These are phyloP conservation scores for Apiospora rasikravindrae DNA, from an alignment of 2,329 filamentous ascomycete genomes.

Conservation along the genomic window DNA sequence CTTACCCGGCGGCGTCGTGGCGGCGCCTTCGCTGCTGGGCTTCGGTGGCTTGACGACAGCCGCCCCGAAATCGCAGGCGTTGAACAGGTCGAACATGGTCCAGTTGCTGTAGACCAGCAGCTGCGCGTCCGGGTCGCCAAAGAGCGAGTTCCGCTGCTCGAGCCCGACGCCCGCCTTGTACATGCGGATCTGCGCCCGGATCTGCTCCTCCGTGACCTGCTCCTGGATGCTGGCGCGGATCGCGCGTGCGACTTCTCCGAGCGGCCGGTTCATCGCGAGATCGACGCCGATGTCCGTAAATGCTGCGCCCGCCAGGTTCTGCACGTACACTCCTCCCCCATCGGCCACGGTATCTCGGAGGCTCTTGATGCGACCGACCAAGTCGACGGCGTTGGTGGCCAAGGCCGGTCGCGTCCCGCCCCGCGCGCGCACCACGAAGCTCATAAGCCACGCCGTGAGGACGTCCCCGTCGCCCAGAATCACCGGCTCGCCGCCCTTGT, in stretches of 20 bases:
- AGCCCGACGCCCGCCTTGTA: not conserved
- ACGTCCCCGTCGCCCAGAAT: not conserved
- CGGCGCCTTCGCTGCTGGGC: not conserved
- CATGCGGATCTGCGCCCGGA: not conserved
- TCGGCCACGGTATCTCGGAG: not conserved
- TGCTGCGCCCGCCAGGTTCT: not conserved
- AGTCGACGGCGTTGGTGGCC: not conserved
- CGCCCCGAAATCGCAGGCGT: constrained; percentile 20
- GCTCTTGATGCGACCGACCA: not conserved
- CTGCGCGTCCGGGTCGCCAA: not conserved
- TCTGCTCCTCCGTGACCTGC: not conserved
- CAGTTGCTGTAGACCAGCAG: not conserved
- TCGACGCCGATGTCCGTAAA: not conserved
- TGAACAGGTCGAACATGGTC: not conserved
- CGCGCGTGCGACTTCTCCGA: not conserved
- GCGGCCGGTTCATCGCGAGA: not conserved
- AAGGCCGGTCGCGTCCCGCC: not conserved
- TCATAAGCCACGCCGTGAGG: not conserved
- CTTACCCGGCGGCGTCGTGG: constrained; percentile 19
- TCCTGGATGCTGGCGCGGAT: not conserved
- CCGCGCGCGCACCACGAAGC: not conserved
- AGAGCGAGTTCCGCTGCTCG: not conserved
- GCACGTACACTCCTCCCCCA: not conserved
- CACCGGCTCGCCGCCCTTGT: not conserved
- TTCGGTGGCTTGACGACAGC: not conserved